Evolutionary conservation across 495 filamentous ascomycete genomes (phyloP), one percentile per base, ranked within the genome.

Genomic region (Aspergillus biplanus): DNA sequence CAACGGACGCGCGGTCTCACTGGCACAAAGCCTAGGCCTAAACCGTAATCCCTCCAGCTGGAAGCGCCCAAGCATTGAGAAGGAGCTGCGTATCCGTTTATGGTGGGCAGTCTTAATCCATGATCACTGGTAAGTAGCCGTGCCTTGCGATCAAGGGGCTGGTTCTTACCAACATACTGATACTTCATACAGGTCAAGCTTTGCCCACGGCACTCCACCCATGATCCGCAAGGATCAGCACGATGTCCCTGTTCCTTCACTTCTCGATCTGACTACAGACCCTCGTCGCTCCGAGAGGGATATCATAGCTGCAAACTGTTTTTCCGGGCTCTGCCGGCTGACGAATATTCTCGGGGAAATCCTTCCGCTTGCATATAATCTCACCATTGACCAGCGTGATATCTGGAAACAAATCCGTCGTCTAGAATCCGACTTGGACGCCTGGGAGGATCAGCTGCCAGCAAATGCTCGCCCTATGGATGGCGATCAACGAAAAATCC

Each of bases 71-170:
- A 54, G 57, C 21, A 49, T 59, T 18, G 69, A 77, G 42, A 75
- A 71, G 59, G 58, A 65, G 34, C 54, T 71, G 5, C 64, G 73
- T 21, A 66, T 70, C 35, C 65, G 67, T 8, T 59, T 72, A 6
- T 77, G 74, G 74, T 77, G 74, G 74, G 68, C 68, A 27, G 56
- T 75, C n/a, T 31, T 77, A 8, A 73, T 75, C 6, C 69, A 75
- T 62, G 74, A 77, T 65, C 64, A 64, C 32, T 77, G 74, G 71
- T 74, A 58, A 59, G 67, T 61, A 44, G 8, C 15, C 33, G 21
- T 13, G 33, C 9, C 5, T 16, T 21, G 6, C 8, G 32, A 5
- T 53, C 13, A 21, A 8, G 7, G 15, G 8, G 11, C 59, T 49
- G n/a, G 60, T 47, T 27, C 32, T 50, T 39, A 58, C 42, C 56